Percentiles rank a stretch among this genome's conserved stretches.
Conservation (phyloP, 2,329 filamentous ascomycete species). For the Aspergillus unguis region DNA sequence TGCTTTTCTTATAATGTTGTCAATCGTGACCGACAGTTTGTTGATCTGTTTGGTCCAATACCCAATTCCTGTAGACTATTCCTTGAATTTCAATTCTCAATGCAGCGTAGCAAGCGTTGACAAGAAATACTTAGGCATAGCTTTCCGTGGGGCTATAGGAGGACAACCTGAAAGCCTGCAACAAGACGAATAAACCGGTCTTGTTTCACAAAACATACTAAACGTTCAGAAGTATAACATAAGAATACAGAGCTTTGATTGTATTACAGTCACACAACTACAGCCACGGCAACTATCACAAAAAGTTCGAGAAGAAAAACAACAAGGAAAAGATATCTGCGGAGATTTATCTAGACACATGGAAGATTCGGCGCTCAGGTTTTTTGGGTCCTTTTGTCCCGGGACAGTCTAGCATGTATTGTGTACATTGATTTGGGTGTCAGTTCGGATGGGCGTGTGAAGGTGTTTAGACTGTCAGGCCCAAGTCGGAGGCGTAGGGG, state of each 20-base stretch:
- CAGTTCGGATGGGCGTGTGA: background rate
- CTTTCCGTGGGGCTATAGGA: too few relatives aligned
- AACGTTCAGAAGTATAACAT: background rate
- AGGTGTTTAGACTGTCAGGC: slow-evolving; percentile 75
- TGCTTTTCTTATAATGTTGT: too few relatives aligned
- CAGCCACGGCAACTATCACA: slow-evolving; percentile 26
- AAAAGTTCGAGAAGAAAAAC: slow-evolving; percentile 4
- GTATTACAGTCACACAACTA: slow-evolving; percentile 40
- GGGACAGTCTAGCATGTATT: slow-evolving; percentile 35
- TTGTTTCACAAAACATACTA: background rate
- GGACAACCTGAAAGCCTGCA: too few relatives aligned
- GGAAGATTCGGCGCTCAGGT: slow-evolving; percentile 20
- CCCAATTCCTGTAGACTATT: too few relatives aligned
- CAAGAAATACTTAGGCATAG: too few relatives aligned
- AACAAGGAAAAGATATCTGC: slow-evolving; percentile 33
- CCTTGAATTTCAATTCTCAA: too few relatives aligned
- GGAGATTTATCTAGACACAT: slow-evolving; percentile 38
- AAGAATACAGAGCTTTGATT: slow-evolving; percentile 35
- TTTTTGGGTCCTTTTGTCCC: slow-evolving; percentile 28
- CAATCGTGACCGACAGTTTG: too few relatives aligned
- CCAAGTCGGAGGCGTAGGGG: slow-evolving; percentile 91
- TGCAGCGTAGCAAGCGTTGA: too few relatives aligned
- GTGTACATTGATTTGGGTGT: slow-evolving; percentile 27
- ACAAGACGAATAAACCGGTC: too few relatives aligned
- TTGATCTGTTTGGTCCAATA: too few relatives aligned